These are phyloP conservation scores for Candida arabinofermentans DNA, from an alignment of 805 yeast genomes.

Conservation along the genomic window DNA sequence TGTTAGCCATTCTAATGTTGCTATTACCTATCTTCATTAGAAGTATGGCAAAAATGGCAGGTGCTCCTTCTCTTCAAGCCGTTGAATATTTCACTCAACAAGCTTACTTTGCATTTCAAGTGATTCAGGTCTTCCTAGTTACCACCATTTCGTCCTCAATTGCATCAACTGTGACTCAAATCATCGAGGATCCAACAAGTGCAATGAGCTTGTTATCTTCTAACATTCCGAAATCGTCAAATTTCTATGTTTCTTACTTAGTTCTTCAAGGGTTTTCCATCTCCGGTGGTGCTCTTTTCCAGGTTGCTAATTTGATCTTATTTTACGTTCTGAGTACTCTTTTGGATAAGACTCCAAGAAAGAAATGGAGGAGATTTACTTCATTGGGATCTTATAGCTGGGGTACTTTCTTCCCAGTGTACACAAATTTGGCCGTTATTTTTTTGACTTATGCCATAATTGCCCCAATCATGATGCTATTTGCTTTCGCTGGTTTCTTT, in stretches of 20 bases:
- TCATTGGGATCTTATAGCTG: slow-evolving; percentile 51
- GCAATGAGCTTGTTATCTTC: slow-evolving; percentile 58
- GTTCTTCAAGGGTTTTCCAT: slow-evolving; percentile 65
- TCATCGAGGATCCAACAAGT: slow-evolving; percentile 52
- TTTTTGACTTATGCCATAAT: slow-evolving; percentile 65
- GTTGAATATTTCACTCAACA: slow-evolving; percentile 65
- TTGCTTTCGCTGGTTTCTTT: slow-evolving; percentile 66
- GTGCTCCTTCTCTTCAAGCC: slow-evolving; percentile 51
- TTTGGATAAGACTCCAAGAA: slow-evolving; percentile 63
- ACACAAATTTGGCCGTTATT: slow-evolving; percentile 67
- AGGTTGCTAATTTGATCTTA: slow-evolving; percentile 53
- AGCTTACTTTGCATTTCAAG: slow-evolving; percentile 65
- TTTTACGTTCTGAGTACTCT: slow-evolving; percentile 54
- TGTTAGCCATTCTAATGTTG: slow-evolving; percentile 62
- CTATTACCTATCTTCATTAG: slow-evolving; percentile 63
- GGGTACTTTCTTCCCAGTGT: slow-evolving; percentile 79
- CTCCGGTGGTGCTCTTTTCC: slow-evolving; percentile 62
- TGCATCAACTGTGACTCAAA: slow-evolving; percentile 59
- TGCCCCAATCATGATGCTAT: slow-evolving; percentile 78
- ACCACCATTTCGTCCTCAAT: slow-evolving; percentile 72
- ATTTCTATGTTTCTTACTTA: slow-evolving; percentile 66
- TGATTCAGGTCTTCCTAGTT: slow-evolving; percentile 66
- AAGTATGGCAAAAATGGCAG: slow-evolving; percentile 56
- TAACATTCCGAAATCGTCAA: slow-evolving; percentile 70
- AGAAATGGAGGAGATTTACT: slow-evolving; percentile 59